phyloP scores from a whole-genome alignment of 192 early-diverging fungal genomes.

The Coemansia sp. region DNA sequence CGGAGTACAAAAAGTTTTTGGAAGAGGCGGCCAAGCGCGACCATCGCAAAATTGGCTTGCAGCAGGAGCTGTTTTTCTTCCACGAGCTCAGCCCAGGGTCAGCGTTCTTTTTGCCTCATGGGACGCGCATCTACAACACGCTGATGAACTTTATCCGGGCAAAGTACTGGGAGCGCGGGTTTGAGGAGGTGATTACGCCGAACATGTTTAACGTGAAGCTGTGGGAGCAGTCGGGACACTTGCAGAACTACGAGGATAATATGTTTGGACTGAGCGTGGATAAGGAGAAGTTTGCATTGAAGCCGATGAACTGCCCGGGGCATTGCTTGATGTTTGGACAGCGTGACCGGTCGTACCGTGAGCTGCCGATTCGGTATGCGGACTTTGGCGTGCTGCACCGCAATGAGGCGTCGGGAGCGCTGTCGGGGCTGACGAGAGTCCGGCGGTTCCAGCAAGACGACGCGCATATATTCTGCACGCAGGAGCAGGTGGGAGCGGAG shows the following conservation, averaged over 20 bases:
- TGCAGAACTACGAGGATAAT: conserved; percentile 93
- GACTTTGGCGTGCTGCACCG: conserved; percentile 99
- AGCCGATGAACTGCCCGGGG: conserved; percentile 99
- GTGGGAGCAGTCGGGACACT: conserved; percentile 95
- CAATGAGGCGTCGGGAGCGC: conserved; percentile 88
- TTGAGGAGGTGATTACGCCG: conserved; percentile 93
- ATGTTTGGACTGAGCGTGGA: conserved; percentile 96
- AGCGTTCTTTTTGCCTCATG: conserved; percentile 93
- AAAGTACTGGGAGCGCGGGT: conserved; percentile 90
- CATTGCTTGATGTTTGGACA: conserved; percentile 96
- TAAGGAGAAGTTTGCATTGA: conserved; percentile 95
- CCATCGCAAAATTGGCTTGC: conserved; percentile 92
- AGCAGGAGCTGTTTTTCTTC: conserved; percentile 99
- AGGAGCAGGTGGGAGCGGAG: conserved; percentile 81
- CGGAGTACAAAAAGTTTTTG: conserved; percentile 91
- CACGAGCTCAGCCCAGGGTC: conserved; percentile 90
- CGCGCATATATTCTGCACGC: conserved; percentile 95
- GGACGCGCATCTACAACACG: conserved; percentile 92
- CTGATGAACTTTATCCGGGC: conserved; percentile 83
- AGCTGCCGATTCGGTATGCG: conserved; percentile 89
- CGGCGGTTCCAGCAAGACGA: conserved; percentile 99
- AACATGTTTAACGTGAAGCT: conserved; percentile 99
- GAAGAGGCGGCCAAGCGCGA: conserved; percentile 95
- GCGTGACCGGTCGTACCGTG: conserved; percentile 91
- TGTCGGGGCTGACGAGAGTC: conserved; percentile 92